These are phyloP conservation scores for Mycena filopes DNA, from an alignment of 768 basidiomycete genomes.

Conservation along the genomic window DNA sequence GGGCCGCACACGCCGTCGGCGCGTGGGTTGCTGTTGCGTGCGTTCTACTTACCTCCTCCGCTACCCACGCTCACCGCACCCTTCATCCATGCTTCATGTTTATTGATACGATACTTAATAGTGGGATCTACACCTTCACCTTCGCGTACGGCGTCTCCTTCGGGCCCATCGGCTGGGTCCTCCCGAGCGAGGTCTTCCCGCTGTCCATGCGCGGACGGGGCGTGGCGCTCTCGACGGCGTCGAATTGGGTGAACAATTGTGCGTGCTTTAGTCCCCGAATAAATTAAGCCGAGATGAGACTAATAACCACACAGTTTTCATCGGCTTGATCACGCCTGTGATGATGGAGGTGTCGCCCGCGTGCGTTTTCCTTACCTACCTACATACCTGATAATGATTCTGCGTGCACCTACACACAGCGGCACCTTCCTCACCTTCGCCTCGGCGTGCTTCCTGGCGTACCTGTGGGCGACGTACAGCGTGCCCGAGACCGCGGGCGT, in stretches of 20 bases:
- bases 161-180: constrained; percentile 86
- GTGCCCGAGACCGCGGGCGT: constrained; percentile 85
- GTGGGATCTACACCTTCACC: constrained; percentile 79
- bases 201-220: constrained; percentile 83
- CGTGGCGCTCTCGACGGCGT: constrained; percentile 84
- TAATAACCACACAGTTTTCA: constrained; percentile 76
- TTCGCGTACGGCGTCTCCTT: constrained; percentile 81
- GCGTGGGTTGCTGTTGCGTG: constrained; percentile 80
- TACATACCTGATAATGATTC: background rate
- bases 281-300: no score
- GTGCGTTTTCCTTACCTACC: constrained; percentile 50
- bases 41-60: background rate
- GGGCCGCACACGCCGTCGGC: constrained; percentile 65
- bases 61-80: no score
- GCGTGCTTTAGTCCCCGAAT: no score
- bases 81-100: no score
- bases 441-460: constrained; percentile 70
- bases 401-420: constrained; percentile 47
- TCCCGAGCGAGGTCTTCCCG: constrained; percentile 87
- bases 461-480: constrained; percentile 74
- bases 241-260: constrained; percentile 91
- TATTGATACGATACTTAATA: no score
- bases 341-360: constrained; percentile 69
- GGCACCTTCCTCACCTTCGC: constrained; percentile 78
- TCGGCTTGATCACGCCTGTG: constrained; percentile 78